Evolutionary conservation across 176 grass and related monocot species (phyloP).

Genomic region (Bolboschoenus planiculmis): DNA sequence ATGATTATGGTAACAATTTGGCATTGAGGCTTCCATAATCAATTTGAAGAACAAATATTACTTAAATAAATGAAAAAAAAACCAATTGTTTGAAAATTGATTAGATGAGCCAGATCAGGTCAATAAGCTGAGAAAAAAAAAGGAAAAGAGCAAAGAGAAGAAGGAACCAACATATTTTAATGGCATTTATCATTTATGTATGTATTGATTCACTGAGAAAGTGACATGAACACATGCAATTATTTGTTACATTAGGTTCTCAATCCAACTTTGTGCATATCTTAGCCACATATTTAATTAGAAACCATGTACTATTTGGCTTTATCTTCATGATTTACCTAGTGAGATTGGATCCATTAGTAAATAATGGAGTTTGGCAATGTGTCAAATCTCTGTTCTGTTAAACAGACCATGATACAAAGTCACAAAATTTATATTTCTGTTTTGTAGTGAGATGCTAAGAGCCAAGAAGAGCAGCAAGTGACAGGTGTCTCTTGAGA

Average conservation of each 20-base stretch:
- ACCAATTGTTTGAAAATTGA: no score
- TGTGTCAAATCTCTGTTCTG: background rate
- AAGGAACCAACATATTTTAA: background rate
- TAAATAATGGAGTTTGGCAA: background rate
- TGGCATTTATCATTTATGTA: background rate
- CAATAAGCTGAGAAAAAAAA: no score
- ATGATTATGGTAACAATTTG: no score
- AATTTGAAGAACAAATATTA: no score
- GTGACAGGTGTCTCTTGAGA: background rate
- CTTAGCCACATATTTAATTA: background rate
- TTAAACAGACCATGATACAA: background rate
- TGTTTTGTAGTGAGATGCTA: slow-evolving; percentile 3
- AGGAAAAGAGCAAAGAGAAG: no score
- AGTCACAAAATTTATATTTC: background rate
- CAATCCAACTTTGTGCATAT: background rate
- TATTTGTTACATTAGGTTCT: background rate
- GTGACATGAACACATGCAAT: background rate
- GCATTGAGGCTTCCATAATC: no score
- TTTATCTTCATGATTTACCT: background rate
- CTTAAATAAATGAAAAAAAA: no score
- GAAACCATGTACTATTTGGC: background rate
- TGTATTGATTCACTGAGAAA: background rate
- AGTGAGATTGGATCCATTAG: background rate
- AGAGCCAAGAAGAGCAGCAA: background rate
- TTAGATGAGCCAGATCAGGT: no score